Evolutionary conservation across 2,329 filamentous ascomycete species (phyloP).

Genomic region (Claviceps sp.): DNA sequence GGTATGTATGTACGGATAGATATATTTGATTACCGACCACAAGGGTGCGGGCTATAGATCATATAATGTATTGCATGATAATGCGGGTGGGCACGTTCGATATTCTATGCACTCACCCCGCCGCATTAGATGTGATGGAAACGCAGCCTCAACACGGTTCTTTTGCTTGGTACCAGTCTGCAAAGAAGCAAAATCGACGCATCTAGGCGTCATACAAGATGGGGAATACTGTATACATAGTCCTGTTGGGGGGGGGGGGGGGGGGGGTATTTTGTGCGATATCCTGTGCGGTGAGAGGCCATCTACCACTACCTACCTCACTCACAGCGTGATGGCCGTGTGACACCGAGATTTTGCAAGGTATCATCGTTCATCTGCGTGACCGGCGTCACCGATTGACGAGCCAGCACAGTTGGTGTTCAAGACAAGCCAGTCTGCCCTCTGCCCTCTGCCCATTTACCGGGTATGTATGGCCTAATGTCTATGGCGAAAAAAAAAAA

Average conservation of each 20-base stretch:
- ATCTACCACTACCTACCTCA: too few species aligned
- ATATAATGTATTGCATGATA: not conserved
- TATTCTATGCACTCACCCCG: not conserved
- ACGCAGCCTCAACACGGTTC: not conserved
- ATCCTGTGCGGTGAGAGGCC: not conserved
- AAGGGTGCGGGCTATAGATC: not conserved
- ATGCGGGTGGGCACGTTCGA: not conserved
- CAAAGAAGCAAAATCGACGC: not conserved
- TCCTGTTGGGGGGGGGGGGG: too few species aligned
- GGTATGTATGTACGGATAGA: too few species aligned
- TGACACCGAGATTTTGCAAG: not conserved
- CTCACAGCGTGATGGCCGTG: not conserved
- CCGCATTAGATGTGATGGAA: not conserved
- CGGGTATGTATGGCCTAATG: not conserved
- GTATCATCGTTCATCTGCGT: not conserved
- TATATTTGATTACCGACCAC: not conserved
- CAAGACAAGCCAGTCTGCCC: not conserved
- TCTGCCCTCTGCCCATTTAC: not conserved
- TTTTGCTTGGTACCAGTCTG: constrained; percentile 5
- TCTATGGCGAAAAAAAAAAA: not conserved
- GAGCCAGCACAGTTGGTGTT: not conserved
- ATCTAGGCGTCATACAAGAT: not conserved
- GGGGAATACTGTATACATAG: not conserved
- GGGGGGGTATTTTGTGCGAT: not conserved
- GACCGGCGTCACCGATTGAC: not conserved